These are phyloP conservation scores for Polytrichum formosum DNA, from an alignment of 225 moss, liverwort and hornwort species.

Conservation along the genomic window DNA sequence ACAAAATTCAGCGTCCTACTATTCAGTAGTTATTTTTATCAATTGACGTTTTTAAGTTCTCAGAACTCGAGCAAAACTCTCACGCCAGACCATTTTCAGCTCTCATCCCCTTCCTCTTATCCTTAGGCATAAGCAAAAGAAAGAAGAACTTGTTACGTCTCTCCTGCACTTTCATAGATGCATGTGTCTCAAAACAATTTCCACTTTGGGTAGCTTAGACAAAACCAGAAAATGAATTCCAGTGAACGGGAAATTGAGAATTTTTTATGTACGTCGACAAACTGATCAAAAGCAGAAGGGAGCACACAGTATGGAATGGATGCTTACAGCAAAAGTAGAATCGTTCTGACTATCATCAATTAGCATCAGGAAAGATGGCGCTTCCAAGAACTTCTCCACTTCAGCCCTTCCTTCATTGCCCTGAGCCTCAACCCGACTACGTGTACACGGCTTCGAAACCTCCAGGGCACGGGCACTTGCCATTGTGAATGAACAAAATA, in stretches of 20 bases:
- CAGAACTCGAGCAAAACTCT: too few relatives aligned
- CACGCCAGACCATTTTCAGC: too few relatives aligned
- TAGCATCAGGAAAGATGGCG: conserved; percentile 40
- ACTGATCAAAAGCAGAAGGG: conserved; percentile 1
- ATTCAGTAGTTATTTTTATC: too few relatives aligned
- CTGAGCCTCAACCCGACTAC: conserved; percentile 31
- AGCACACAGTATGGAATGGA: not conserved
- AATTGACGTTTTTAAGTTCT: too few relatives aligned
- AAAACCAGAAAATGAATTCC: not conserved
- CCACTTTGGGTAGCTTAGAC: not conserved
- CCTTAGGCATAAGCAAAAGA: not conserved
- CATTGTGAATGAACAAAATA: too few relatives aligned
- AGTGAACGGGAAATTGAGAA: not conserved
- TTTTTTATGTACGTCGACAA: not conserved
- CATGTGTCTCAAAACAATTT: not conserved
- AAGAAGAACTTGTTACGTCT: not conserved
- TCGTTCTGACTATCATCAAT: conserved; percentile 31
- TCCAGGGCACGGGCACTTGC: conserved; percentile 5
- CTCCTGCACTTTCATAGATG: not conserved
- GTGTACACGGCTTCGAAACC: conserved; percentile 25
- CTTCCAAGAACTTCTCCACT: conserved; percentile 20
- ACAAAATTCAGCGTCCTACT: too few relatives aligned
- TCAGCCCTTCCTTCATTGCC: conserved; percentile 20
- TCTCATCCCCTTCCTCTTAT: too few relatives aligned
- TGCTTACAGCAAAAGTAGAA: conserved; percentile 32